Evolutionary conservation across 208 protist genomes (phyloP).

Genomic region (Acanthamoeba rhysodes): DNA sequence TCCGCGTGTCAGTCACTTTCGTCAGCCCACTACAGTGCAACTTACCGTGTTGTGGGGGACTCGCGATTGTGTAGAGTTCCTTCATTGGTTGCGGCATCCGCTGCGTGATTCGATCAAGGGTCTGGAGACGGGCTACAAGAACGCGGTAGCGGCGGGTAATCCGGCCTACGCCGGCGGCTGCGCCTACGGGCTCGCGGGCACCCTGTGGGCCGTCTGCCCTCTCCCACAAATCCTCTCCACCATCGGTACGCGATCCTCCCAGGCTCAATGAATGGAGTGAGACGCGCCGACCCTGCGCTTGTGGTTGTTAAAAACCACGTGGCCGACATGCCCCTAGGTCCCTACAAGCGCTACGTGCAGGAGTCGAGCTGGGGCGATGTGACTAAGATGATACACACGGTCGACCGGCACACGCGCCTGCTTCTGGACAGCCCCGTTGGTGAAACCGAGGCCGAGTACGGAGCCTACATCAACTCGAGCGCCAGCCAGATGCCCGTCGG

Average conservation of each 20-base stretch:
- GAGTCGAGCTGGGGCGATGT: conserved; percentile 5
- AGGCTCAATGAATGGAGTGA: no score
- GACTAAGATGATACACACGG: neutral
- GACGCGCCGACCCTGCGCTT: neutral
- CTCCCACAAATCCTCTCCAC: neutral
- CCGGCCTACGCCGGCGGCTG: neutral
- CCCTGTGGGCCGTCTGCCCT: neutral
- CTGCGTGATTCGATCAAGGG: neutral
- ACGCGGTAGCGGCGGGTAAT: neutral
- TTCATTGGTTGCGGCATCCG: neutral
- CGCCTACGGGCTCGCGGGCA: neutral
- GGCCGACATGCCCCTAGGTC: neutral
- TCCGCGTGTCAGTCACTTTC: no score
- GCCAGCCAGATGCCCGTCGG: conserved; percentile 16
- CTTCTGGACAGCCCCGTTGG: conserved; percentile 2
- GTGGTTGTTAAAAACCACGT: no score
- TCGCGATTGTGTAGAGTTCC: no score
- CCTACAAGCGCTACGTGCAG: neutral
- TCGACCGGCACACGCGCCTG: neutral
- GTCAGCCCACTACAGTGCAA: no score
- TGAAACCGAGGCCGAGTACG: conserved; percentile 12
- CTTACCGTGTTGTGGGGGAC: no score
- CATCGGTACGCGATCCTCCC: no score
- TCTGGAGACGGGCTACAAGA: neutral
- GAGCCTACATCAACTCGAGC: neutral